Conservation (phyloP, 345 rosid species). For the Eucalyptus pauciflora region DNA sequence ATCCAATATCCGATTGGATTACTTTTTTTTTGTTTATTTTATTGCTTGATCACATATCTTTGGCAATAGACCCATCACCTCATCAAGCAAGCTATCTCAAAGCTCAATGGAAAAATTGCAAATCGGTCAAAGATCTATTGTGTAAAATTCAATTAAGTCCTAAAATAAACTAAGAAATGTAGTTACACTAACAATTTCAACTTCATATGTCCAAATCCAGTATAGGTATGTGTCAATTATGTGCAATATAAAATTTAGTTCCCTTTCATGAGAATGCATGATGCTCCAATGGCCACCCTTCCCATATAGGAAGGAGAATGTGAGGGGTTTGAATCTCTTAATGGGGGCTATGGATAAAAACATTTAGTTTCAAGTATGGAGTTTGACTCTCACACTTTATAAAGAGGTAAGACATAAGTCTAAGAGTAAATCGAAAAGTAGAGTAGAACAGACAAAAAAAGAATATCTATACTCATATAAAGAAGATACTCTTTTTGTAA, state of each 20-base stretch:
- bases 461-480: no score
- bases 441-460: no score
- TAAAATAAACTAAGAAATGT: no score
- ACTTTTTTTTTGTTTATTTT: background rate
- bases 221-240: background rate
- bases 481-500: no score
- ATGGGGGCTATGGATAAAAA: accelerated
- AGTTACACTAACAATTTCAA: background rate
- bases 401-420: no score
- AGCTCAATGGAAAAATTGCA: background rate
- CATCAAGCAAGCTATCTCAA: background rate
- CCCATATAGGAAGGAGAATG: accelerated
- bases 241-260: background rate
- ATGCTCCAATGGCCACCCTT: no score
- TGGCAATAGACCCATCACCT: background rate
- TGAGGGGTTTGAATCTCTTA: no score
- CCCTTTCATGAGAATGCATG: background rate
- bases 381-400: no score
- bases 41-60: background rate
- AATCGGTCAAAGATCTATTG: background rate
- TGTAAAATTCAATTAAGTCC: background rate
- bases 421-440: no score
- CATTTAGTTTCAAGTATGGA: no score
- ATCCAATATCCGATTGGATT: background rate
- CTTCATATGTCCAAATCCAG: background rate